phyloP scores from a whole-genome alignment of 2,329 filamentous ascomycete genomes.

The Colletotrichum sp. region DNA sequence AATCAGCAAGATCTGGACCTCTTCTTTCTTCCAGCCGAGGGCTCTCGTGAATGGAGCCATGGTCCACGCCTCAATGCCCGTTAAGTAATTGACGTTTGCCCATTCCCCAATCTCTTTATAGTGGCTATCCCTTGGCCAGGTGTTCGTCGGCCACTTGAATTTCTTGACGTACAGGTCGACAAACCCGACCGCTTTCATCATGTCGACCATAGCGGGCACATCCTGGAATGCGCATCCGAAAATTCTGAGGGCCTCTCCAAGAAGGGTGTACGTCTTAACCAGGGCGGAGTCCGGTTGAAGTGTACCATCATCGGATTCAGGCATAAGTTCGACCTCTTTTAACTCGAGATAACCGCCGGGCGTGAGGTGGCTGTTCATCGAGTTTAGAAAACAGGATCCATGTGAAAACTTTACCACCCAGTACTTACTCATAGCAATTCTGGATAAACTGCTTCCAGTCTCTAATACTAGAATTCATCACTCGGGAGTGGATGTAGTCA shows the following conservation, averaged over 20 bases:
- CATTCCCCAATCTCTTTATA: not conserved
- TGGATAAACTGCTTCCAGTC: constrained; percentile 26
- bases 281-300: not conserved
- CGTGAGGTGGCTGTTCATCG: not conserved
- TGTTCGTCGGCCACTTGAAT: not conserved
- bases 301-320: not conserved
- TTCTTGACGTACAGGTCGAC: not conserved
- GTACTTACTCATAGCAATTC: not conserved
- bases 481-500: constrained; percentile 37
- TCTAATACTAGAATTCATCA: constrained; percentile 31
- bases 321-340: not conserved
- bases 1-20: not conserved
- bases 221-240: not conserved
- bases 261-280: not conserved
- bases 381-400: not conserved
- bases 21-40: not conserved
- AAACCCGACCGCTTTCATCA: not conserved
- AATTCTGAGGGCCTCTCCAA: not conserved
- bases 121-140: not conserved
- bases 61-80: not conserved
- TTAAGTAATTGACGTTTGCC: not conserved
- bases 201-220: not conserved
- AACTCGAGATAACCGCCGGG: not conserved
- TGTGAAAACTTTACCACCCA: not conserved
- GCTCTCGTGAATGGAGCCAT: not conserved